Evolutionary conservation across 208 protist species (phyloP).

Genomic region (Leptomonas pyrrhocoris): DNA sequence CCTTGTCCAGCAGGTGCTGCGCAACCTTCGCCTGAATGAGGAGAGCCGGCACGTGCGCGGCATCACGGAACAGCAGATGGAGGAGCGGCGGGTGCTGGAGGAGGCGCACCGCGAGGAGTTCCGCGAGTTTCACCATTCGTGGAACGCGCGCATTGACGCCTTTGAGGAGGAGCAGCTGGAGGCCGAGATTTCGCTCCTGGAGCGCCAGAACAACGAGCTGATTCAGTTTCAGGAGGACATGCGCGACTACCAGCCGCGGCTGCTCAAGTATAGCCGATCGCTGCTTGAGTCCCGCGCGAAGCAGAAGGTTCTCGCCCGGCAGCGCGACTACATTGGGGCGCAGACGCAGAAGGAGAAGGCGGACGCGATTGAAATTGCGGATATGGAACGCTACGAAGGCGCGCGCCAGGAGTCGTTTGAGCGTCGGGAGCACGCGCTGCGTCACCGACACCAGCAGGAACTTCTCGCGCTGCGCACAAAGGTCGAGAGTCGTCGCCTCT

Average conservation of each 20-base stretch:
- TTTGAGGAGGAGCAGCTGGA: slow-evolving; percentile 88
- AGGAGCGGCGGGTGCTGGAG: slow-evolving; percentile 83
- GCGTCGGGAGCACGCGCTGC: slow-evolving; percentile 63
- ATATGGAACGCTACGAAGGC: slow-evolving; percentile 74
- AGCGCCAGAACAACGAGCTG: slow-evolving; percentile 92
- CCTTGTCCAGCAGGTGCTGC: slow-evolving; percentile 90
- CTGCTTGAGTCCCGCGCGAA: slow-evolving; percentile 81
- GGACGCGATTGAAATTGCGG: slow-evolving; percentile 69
- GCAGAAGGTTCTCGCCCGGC: slow-evolving; percentile 87
- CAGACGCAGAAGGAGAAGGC: slow-evolving; percentile 80
- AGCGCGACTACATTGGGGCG: slow-evolving; percentile 86
- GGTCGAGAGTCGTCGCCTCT: slow-evolving; percentile 69
- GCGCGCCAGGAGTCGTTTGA: slow-evolving; percentile 61
- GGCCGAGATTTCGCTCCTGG: slow-evolving; percentile 77
- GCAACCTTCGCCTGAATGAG: slow-evolving; percentile 87
- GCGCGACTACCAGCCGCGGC: slow-evolving; percentile 48
- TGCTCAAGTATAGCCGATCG: slow-evolving; percentile 69
- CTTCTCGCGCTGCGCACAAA: slow-evolving; percentile 74
- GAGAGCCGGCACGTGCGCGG: slow-evolving; percentile 87
- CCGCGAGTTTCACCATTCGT: slow-evolving; percentile 79
- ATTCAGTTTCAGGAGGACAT: slow-evolving; percentile 78
- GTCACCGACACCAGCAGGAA: slow-evolving; percentile 84
- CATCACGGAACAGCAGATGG: slow-evolving; percentile 89
- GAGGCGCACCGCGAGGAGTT: slow-evolving; percentile 89
- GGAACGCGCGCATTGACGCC: slow-evolving; percentile 87